Base-by-base conservation (phyloP, 2,329 filamentous ascomycete species). In the Alternaria panax region DNA sequence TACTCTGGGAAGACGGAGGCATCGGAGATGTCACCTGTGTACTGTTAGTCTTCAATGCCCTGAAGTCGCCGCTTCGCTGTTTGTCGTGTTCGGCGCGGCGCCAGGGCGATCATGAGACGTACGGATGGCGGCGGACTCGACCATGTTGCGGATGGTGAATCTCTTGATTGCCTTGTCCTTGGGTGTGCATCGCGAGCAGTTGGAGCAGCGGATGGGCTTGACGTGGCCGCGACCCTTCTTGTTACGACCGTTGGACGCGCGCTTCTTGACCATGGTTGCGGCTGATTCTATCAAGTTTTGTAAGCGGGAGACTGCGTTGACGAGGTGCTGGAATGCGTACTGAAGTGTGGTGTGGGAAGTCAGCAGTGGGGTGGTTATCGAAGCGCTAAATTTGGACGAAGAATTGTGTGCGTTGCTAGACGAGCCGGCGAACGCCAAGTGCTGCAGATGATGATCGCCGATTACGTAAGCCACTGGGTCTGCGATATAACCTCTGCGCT, bases 131-230 rank as follows among this genome's bases (percentile, higher is more conserved):
- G 96, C 95, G 80, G 93, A 97, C 87, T 99, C 95, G 75, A 99
- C 95, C 95, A 99, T 99, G 91, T 99, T 98, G 84, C 95, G 91
- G 88, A 99, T 91, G 86, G 95, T 99, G 89, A 99, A 99, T 86
- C 95, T 90, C 93, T 99, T 99, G 89, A 99, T 98, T 76, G 96
- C 95, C 92, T 99, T 99, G 81, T 99, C 95, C 91, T 99, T 99
- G 83, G 93, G 93, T 64, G 92, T 96, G 83, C 81, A 90, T 82
- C 80, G 86, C 76, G 86, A 92, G 89, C 86, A 95, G 89, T 90
- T 92, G 85, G 87, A 92, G 90, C 86, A 95, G 82, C 89, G 92
- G 86, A 99, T 97, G 80, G 95, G 96, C 90, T 99, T 99, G 86
- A 96, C 93, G 89, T 98, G 94, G 87, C 95, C 95, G 84, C 95